These are phyloP conservation scores for Fusarium euwallaceae DNA, from an alignment of 2,329 filamentous ascomycete species.

Conservation along the genomic window DNA sequence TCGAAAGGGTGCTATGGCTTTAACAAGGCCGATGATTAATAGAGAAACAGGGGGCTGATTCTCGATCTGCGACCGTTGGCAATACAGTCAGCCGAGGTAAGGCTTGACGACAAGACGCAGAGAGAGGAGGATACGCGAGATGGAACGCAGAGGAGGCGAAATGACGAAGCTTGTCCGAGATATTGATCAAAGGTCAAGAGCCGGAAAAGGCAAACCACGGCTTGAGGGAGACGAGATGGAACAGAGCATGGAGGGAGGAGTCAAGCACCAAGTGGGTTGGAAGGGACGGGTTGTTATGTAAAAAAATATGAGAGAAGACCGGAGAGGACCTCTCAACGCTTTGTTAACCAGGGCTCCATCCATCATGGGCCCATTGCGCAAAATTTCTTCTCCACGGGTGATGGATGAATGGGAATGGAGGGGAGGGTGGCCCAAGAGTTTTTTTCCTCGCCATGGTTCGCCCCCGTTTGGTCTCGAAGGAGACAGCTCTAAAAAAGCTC, in stretches of 20 bases:
- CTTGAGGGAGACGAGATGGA: slow-evolving; percentile 1
- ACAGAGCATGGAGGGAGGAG: slow-evolving; percentile 18
- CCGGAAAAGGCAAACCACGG: not conserved
- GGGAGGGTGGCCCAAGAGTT: slow-evolving; percentile 12
- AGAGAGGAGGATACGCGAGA: not conserved
- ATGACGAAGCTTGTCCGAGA: not conserved
- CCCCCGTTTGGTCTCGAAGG: slow-evolving; percentile 26
- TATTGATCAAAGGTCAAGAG: not conserved
- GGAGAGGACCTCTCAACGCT: slow-evolving; percentile 11
- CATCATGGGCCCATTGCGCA: slow-evolving; percentile 44
- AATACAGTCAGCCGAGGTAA: not conserved
- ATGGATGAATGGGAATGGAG: slow-evolving; percentile 17
- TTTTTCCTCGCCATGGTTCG: slow-evolving; percentile 7
- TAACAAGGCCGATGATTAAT: slow-evolving; percentile 12
- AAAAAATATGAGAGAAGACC: slow-evolving; percentile 37
- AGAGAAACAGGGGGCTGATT: not conserved
- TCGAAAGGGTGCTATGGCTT: not conserved
- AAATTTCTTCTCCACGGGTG: slow-evolving; percentile 40
- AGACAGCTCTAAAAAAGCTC: too few species aligned
- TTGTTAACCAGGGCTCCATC: slow-evolving; percentile 24
- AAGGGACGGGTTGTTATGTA: slow-evolving; percentile 43
- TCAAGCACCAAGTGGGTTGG: slow-evolving; percentile 43
- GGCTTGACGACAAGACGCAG: not conserved
- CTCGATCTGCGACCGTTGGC: not conserved
- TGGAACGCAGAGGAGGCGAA: not conserved